These are phyloP conservation scores for Colletotrichum sp. DNA, from an alignment of 2,329 filamentous ascomycete species.

Conservation along the genomic window DNA sequence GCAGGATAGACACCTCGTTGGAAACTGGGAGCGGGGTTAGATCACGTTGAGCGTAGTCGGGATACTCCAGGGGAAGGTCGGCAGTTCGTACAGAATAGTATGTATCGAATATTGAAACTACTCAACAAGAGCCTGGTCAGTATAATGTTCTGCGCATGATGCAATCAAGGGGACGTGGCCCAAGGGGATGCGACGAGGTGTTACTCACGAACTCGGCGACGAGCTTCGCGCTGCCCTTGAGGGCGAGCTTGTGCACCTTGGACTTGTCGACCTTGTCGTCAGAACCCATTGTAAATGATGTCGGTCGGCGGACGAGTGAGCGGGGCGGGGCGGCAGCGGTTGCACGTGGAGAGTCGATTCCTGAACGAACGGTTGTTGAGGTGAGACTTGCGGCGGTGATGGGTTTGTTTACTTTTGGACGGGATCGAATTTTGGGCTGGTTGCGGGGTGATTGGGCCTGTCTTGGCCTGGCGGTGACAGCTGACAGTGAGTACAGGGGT, in stretches of 20 bases:
- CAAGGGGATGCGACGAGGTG: not conserved
- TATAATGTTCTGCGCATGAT: not conserved
- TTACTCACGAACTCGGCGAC: slow-evolving; percentile 90
- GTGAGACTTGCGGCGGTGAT: not conserved
- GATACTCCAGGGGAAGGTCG: not conserved
- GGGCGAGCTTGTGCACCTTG: slow-evolving; percentile 92
- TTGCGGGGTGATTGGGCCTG: slow-evolving; percentile 17
- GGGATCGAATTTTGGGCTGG: not conserved
- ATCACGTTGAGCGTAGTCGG: not conserved
- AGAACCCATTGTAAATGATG: not conserved
- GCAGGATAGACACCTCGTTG: slow-evolving; percentile 87
- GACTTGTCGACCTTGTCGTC: slow-evolving; percentile 64
- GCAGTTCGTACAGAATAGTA: slow-evolving; percentile 77
- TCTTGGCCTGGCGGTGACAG: not conserved
- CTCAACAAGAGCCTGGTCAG: slow-evolving; percentile 18
- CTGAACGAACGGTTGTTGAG: not conserved
- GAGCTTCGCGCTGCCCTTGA: slow-evolving; percentile 84
- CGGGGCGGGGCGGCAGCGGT: not conserved
- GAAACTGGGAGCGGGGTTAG: slow-evolving; percentile 61
- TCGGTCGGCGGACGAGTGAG: not conserved
- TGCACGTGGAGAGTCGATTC: not conserved
- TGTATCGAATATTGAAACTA: slow-evolving; percentile 98
- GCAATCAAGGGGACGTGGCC: not conserved
- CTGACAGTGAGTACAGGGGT: not conserved
- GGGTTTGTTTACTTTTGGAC: slow-evolving; percentile 15